These are phyloP conservation scores for Rhizomucor miehei DNA, from an alignment of 371 early-diverging fungal genomes.

Conservation along the genomic window DNA sequence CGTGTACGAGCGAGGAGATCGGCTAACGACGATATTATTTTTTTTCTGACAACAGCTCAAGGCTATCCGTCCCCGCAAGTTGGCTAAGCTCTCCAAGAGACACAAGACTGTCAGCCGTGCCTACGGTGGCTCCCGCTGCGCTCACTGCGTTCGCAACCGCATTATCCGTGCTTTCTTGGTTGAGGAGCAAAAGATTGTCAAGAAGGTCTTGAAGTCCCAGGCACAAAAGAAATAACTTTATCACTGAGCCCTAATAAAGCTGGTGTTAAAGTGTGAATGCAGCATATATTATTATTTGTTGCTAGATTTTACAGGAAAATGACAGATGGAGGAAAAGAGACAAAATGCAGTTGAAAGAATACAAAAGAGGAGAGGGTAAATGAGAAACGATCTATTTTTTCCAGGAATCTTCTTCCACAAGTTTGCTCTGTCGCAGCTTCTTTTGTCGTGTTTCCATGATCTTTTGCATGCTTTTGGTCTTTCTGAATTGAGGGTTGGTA, in stretches of 20 bases:
- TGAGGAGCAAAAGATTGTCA: slow-evolving; percentile 99
- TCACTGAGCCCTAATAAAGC: no score
- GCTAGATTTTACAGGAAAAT: no score
- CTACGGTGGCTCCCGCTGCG: slow-evolving; percentile 96
- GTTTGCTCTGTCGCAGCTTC: slow-evolving; percentile 26
- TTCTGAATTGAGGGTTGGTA: slow-evolving; percentile 92
- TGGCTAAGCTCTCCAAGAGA: slow-evolving; percentile 83
- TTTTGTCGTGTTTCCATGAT: slow-evolving; percentile 73
- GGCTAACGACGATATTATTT: neutral
- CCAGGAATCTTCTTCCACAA: slow-evolving; percentile 31
- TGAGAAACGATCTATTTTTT: slow-evolving; percentile 29
- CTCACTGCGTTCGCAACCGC: slow-evolving; percentile 89
- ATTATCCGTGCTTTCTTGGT: slow-evolving; percentile 98
- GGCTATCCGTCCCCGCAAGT: slow-evolving; percentile 88
- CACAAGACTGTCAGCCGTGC: slow-evolving; percentile 93
- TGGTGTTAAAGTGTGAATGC: no score
- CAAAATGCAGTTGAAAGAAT: no score
- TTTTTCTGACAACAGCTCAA: slow-evolving; percentile 62
- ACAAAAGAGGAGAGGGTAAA: no score
- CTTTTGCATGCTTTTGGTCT: slow-evolving; percentile 87
- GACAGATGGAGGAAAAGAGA: no score
- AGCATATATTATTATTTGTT: no score
- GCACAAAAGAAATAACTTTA: slow-evolving; percentile 4
- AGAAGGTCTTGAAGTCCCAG: slow-evolving; percentile 92
- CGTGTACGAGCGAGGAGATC: neutral